phyloP scores from a whole-genome alignment of 768 basidiomycete species.

The Psilocybe azurescens region DNA sequence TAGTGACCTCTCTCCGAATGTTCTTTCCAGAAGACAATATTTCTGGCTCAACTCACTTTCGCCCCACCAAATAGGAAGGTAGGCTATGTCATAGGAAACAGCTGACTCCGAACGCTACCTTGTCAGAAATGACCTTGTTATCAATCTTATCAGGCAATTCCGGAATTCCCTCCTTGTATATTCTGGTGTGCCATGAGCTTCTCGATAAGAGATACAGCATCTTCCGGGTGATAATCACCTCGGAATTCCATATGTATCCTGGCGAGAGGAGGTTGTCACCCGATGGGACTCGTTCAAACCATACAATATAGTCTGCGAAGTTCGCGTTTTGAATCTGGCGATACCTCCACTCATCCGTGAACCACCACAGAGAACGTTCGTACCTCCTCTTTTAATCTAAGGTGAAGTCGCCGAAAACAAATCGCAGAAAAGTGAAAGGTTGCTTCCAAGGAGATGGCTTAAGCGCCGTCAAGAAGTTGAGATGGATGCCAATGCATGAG shows the following conservation, averaged over 20 bases:
- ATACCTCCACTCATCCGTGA: slow-evolving; percentile 39
- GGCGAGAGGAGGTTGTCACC: slow-evolving; percentile 41
- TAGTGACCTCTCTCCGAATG: slow-evolving; percentile 53
- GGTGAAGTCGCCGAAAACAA: slow-evolving; percentile 35
- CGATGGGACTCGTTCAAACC: slow-evolving; percentile 55
- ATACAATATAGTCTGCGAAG: slow-evolving; percentile 52
- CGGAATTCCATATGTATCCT: slow-evolving; percentile 33
- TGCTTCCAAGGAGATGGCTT: slow-evolving; percentile 28
- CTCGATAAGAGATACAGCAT: slow-evolving; percentile 42
- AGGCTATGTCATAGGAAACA: slow-evolving; percentile 44
- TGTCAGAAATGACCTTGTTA: slow-evolving; percentile 21
- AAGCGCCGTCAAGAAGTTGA: slow-evolving; percentile 30
- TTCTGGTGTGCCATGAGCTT: slow-evolving; percentile 37
- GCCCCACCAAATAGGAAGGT: slow-evolving; percentile 44
- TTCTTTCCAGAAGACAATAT: slow-evolving; percentile 45
- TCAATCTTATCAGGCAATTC: slow-evolving; percentile 20
- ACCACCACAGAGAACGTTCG: slow-evolving; percentile 32
- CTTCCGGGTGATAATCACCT: slow-evolving; percentile 40
- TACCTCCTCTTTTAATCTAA: slow-evolving; percentile 35
- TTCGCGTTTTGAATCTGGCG: slow-evolving; percentile 41
- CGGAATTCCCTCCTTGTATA: slow-evolving; percentile 33
- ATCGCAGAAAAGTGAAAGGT: slow-evolving; percentile 28
- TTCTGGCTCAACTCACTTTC: slow-evolving; percentile 40
- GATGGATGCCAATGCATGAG: slow-evolving; percentile 30
- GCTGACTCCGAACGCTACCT: slow-evolving; percentile 45